Evolutionary conservation across 192 early-diverging fungal species (phyloP).

Genomic region (Coemansia javaensis): DNA sequence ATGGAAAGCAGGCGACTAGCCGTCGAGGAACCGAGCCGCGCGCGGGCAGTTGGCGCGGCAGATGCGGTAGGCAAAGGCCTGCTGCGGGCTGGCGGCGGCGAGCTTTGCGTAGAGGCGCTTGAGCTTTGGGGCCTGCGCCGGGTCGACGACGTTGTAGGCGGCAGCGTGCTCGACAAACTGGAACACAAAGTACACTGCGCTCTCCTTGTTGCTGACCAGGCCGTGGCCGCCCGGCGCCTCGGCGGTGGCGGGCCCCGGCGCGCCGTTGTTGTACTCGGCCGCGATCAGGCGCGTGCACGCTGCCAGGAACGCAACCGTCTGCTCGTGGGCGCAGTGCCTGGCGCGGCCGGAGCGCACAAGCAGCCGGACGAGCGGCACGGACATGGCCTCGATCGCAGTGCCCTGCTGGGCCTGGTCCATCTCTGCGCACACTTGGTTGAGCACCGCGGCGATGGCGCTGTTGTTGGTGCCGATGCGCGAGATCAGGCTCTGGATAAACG

Average conservation of each 20-base stretch:
- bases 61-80: constrained; percentile 40
- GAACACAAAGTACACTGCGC: constrained; percentile 22
- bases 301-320: constrained; percentile 16
- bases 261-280: constrained; percentile 9
- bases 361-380: constrained; percentile 12
- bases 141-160: constrained; percentile 24
- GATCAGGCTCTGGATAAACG: constrained; percentile 35
- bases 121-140: constrained; percentile 1
- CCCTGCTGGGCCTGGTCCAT: constrained; percentile 1
- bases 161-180: constrained; percentile 27
- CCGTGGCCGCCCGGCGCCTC: not conserved
- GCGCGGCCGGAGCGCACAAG: constrained; percentile 15
- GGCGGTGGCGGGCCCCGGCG: not conserved
- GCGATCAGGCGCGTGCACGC: constrained; percentile 10
- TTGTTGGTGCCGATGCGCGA: constrained; percentile 7
- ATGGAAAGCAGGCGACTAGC: too few species aligned
- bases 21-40: too few species aligned
- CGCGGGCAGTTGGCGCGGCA: constrained; percentile 16
- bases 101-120: constrained; percentile 15
- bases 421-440: constrained; percentile 14
- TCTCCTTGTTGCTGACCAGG: constrained; percentile 17
- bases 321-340: constrained; percentile 31
- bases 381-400: not conserved
- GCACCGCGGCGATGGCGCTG: constrained; percentile 6
- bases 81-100: constrained; percentile 13